Base-by-base conservation (phyloP, 176 grass and related monocot genomes). In the Oropetium thomaeum region DNA sequence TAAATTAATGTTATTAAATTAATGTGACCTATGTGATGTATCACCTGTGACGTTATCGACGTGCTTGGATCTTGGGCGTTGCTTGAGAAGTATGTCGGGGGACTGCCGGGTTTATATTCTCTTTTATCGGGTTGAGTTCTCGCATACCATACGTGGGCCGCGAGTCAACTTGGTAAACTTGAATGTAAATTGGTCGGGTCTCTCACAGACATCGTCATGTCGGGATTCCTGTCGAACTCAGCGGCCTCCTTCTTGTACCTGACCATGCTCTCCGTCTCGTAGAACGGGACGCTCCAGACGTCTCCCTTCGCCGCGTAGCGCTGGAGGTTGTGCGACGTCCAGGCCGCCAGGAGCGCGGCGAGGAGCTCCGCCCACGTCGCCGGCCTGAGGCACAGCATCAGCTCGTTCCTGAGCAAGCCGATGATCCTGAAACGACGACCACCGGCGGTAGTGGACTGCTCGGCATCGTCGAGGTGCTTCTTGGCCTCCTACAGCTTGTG, bases 401-500 rank as follows among this genome's bases (percentile, higher is more conserved):
- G 41, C 49, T 75, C 51, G 1, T 29, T 29, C 41, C 26, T 81
- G 43, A 86, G 70, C 15, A 7, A 5, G 45, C 22, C 19, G 22
- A 74, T 79, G 35, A 74, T 16, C 44, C 15, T 5, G 15, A 5
- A 17, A 5, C 4, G 12, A 5, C 1, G 17, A 17, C 17, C n/a
- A n/a, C n/a, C n/a, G n/a, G n/a, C 40, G 1, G 31, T 1, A 38
- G 20, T 81, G 15, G 31, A 11, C 52, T 17, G 63, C 67, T 43
- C 67, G 7, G 27, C n/a, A n/a, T n/a, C 23, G 0, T 47, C 10
- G 1, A 87, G 17, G 1, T 25, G 59, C 15, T 26, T 12, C 10
- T 54, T 9, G 17, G 55, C 71, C 40, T 71, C 31, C 40, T 20
- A 3, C 29, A 87, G 71, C 77, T 81, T 75, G 42, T 14, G 5